Percentiles rank a stretch among this genome's conserved stretches.
Conservation (phyloP, 495 filamentous ascomycete species). For the Lichina pygmaea region DNA sequence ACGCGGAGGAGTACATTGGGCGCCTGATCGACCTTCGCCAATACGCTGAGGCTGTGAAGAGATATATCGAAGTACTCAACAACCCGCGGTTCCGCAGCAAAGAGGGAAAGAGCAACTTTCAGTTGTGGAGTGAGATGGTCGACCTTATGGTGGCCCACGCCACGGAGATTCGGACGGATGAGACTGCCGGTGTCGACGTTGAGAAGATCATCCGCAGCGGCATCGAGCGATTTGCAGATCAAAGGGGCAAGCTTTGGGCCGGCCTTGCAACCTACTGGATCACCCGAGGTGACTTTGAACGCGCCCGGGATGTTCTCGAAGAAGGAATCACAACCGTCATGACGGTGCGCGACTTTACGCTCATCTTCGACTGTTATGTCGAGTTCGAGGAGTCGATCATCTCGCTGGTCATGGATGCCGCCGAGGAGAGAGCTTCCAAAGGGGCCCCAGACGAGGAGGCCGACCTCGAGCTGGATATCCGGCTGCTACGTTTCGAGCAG, state of each 20-base stretch:
- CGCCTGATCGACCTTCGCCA: conserved; percentile 55
- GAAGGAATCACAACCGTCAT: conserved; percentile 94
- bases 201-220: conserved; percentile 86
- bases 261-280: conserved; percentile 95
- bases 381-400: conserved; percentile 97
- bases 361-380: conserved; percentile 86
- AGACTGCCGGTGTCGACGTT: conserved; percentile 62
- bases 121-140: conserved; percentile 97
- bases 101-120: conserved; percentile 79
- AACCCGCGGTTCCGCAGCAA: conserved; percentile 81
- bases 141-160: conserved; percentile 84
- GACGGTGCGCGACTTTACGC: conserved; percentile 95
- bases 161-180: conserved; percentile 54
- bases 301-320: conserved; percentile 78
- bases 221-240: conserved; percentile 77
- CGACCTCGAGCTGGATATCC: conserved; percentile 87
- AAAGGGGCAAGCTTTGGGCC: conserved; percentile 89
- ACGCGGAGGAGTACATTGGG: conserved; percentile 83
- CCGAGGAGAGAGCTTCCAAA: conserved; percentile 56
- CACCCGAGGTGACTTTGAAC: conserved; percentile 72
- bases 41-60: conserved; percentile 79
- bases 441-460: conserved; percentile 59
- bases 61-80: conserved; percentile 83
- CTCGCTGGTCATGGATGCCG: conserved; percentile 65
- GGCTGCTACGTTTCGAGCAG: conserved; percentile 95